These are phyloP conservation scores for Colletotrichum noveboracense DNA, from an alignment of 2,329 filamentous ascomycete genomes.

Conservation along the genomic window DNA sequence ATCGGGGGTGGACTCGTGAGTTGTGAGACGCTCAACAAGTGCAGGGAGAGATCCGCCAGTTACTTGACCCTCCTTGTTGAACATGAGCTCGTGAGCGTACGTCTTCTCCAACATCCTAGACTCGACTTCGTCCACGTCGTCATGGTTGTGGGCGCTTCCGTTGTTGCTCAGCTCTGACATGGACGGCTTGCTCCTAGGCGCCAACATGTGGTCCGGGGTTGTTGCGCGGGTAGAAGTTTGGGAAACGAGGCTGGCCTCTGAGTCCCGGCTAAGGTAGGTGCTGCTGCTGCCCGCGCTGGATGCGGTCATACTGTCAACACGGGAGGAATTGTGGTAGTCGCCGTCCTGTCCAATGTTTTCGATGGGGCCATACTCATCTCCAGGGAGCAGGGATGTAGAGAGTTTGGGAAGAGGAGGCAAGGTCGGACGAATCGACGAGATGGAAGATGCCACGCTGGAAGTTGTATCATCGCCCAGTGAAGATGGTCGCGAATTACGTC, in stretches of 20 bases:
- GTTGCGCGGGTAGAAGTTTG: slow-evolving; percentile 87
- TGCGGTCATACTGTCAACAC: slow-evolving; percentile 73
- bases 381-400: slow-evolving; percentile 52
- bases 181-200: slow-evolving; percentile 64
- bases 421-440: slow-evolving; percentile 51
- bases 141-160: slow-evolving; percentile 66
- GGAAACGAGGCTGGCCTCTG: slow-evolving; percentile 80
- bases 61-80: slow-evolving; percentile 95
- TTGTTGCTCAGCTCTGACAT: slow-evolving; percentile 72
- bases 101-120: slow-evolving; percentile 89
- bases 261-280: slow-evolving; percentile 81
- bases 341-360: slow-evolving; percentile 53
- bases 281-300: slow-evolving; percentile 81
- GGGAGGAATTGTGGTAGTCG: slow-evolving; percentile 57
- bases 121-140: slow-evolving; percentile 82
- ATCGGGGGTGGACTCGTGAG: slow-evolving; percentile 91
- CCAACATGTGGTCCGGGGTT: slow-evolving; percentile 72
- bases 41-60: slow-evolving; percentile 89
- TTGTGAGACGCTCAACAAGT: slow-evolving; percentile 91
- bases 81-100: slow-evolving; percentile 87
- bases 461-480: slow-evolving; percentile 46
- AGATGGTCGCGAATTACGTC: slow-evolving; percentile 45
- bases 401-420: slow-evolving; percentile 64
- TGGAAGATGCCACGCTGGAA: slow-evolving; percentile 49
- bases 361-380: slow-evolving; percentile 53